Evolutionary conservation across 306 rosid genomes (phyloP), one percentile per base, ranked within the genome.

Genomic region (Senna siamea): DNA sequence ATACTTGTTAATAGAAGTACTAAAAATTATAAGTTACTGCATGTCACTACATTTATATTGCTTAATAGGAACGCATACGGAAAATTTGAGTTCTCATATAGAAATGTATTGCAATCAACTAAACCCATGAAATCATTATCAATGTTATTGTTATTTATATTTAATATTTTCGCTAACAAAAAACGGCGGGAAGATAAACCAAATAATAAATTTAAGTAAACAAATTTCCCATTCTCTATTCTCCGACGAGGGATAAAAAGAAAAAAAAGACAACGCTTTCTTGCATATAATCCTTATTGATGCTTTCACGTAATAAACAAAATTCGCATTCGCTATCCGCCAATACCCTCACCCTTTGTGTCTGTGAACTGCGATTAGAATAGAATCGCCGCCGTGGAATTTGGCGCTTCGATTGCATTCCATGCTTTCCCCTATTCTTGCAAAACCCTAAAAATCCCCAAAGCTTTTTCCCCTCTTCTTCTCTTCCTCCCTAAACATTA

Each of bases 381-480:
- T 51, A 20, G 66, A 74, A 50, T 73, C 52, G 50, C 51, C 8
- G 15, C 63, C 37, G 72, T 75, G 76, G 70, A 52, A 20, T 70
- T 65, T 65, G 62, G 22, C 6, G 44, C 75, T 80, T 78, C 85
- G 69, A 61, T 63, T 75, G 26, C 72, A 41, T 56, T 37, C 46
- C 60, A 26, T 41, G 59, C 10, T 43, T 1, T 26, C 3, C 30
- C 30, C 30, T 26, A 1, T 55, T 52, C 60, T 32, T 66, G 60
- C 53, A 68, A 87, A 87, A 60, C 83, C 88, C 87, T 84, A 50
- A 55, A 63, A 62, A 9, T 17, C 20, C 22, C 6, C 1, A 9
- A 75, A 78, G 69, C 34, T 40, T 11, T 20, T 5, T 6, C 10
- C 46, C 2, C 60, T 4, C 32, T 43, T 18, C 6, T 3, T 23